Percentiles rank a stretch among this genome's conserved stretches.
Conservation (phyloP, 1,284 basidiomycete genomes). For the Tilletia walkeri region DNA sequence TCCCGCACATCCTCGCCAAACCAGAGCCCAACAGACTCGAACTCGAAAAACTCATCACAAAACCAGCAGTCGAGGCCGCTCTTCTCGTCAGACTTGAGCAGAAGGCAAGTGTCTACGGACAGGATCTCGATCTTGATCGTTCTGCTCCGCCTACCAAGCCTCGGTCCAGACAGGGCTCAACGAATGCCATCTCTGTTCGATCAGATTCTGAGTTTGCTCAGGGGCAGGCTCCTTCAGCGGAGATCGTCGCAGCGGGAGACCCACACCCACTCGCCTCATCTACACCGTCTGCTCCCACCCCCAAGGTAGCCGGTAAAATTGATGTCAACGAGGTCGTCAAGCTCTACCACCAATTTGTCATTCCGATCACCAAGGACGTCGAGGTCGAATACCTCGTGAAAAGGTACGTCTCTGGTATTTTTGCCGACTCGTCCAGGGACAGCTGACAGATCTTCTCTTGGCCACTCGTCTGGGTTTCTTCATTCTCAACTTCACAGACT, state of each 20-base stretch:
- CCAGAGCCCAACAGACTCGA: conserved; percentile 68
- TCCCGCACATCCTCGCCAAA: conserved; percentile 73
- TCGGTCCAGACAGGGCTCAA: neutral
- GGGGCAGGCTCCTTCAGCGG: neutral
- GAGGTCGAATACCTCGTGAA: conserved; percentile 66
- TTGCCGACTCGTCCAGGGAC: too few relatives aligned
- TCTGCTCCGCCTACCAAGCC: conserved; percentile 6
- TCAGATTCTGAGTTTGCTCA: conserved; percentile 31
- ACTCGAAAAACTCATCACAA: conserved; percentile 80
- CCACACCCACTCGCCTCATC: neutral
- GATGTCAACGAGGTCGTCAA: conserved; percentile 89
- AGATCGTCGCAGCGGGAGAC: neutral
- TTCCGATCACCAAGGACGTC: conserved; percentile 94
- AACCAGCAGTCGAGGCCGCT: conserved; percentile 87
- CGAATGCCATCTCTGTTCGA: neutral
- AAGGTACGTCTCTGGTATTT: conserved; percentile 27
- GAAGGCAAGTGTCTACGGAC: conserved; percentile 89
- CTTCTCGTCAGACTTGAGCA: conserved; percentile 81
- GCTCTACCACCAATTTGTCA: conserved; percentile 90
- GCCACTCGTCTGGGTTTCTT: neutral
- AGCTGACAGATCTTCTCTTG: neutral
- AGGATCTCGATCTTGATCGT: conserved; percentile 67
- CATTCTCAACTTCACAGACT: neutral
- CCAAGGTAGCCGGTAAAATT: conserved; percentile 64
- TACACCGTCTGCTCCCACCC: conserved; percentile 19